A percentile compares a stretch with the other conserved stretches of the same genome.
phyloP scores from a whole-genome alignment of 768 basidiomycete species.

The Xerocomellus amylosporus region DNA sequence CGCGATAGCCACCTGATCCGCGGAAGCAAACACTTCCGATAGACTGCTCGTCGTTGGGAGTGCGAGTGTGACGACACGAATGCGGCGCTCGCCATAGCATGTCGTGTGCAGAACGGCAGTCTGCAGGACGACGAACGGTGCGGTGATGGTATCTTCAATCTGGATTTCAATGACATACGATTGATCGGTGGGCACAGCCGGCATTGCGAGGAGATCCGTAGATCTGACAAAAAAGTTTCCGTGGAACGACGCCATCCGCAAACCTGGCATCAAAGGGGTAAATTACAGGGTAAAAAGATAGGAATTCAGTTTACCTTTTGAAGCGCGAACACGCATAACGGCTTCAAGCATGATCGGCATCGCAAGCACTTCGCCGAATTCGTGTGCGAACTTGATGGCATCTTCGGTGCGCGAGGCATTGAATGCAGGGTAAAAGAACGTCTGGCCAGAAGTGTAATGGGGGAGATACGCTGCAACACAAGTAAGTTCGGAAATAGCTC shows the following conservation, averaged over 20 bases:
- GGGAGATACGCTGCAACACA: slow-evolving; percentile 72
- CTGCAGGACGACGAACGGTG: slow-evolving; percentile 91
- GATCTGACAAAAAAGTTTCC: slow-evolving; percentile 99
- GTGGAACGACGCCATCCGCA: slow-evolving; percentile 97
- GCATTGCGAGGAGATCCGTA: slow-evolving; percentile 93
- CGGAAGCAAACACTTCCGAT: slow-evolving; percentile 87
- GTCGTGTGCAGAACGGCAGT: slow-evolving; percentile 94
- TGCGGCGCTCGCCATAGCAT: slow-evolving; percentile 88
- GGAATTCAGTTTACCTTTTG: slow-evolving; percentile 59
- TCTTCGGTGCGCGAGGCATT: slow-evolving; percentile 93
- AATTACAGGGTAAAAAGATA: background rate
- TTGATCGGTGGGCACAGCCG: slow-evolving; percentile 94
- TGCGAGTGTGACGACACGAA: slow-evolving; percentile 86
- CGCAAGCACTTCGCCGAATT: slow-evolving; percentile 90
- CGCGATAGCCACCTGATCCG: slow-evolving; percentile 82
- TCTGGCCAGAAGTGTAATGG: slow-evolving; percentile 96
- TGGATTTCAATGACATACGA: slow-evolving; percentile 95
- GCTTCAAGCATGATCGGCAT: slow-evolving; percentile 96
- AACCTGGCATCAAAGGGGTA: slow-evolving; percentile 42
- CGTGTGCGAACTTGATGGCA: slow-evolving; percentile 96
- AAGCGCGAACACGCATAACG: slow-evolving; percentile 97
- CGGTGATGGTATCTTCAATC: slow-evolving; percentile 89
- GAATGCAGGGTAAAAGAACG: slow-evolving; percentile 98
- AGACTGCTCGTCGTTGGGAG: slow-evolving; percentile 85
- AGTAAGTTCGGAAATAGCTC: background rate